Base-by-base conservation (phyloP, 441 rosid genomes). In the Populus hybrid region DNA sequence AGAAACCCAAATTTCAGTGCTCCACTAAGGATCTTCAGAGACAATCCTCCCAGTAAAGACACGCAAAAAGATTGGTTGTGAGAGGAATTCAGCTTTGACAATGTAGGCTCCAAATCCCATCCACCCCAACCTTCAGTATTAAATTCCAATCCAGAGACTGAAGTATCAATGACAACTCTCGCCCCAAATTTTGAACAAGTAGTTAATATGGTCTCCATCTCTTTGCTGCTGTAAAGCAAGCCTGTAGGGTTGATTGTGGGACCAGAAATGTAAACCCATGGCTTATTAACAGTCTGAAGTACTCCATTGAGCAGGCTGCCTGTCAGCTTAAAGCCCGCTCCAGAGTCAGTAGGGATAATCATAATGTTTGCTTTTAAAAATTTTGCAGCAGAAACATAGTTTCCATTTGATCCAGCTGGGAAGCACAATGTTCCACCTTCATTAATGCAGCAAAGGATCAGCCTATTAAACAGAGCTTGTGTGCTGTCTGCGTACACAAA, bases 181-280 rank as follows among this genome's bases (percentile, higher is more conserved):
- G 97, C 99, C 64, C 92, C 99, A 81, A 82, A 88, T 73, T 89
- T 88, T 34, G 91, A 90, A 85, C 99, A 91, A 64, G 85, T 77
- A 75, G 87, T 85, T 85, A 95, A 78, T 73, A 95, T 76, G 78
- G 40, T 66, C 74, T 84, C 91, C 86, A 93, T 87, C 86, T 95
- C 99, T 74, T 87, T 76, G 77, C 88, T 88, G 85, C 89, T 88
- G 85, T 93, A 93, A 72, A 92, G 80, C 87, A 88, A 74, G 59
- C 99, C 99, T 36, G 98, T 90, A 59, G 99, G 99, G 87, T 80
- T 88, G 63, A 90, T 84, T 20, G 98, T 95, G 73, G 99, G 99
- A 81, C 99, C 99, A 79, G 91, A 91, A 80, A 95, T 84, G 81
- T 87, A 95, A 21, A 93, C 89, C 99, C 99, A 95, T 10, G 98